These are phyloP conservation scores for Aureobasidium uvarum DNA, from an alignment of 2,329 filamentous ascomycete species.

Conservation along the genomic window DNA sequence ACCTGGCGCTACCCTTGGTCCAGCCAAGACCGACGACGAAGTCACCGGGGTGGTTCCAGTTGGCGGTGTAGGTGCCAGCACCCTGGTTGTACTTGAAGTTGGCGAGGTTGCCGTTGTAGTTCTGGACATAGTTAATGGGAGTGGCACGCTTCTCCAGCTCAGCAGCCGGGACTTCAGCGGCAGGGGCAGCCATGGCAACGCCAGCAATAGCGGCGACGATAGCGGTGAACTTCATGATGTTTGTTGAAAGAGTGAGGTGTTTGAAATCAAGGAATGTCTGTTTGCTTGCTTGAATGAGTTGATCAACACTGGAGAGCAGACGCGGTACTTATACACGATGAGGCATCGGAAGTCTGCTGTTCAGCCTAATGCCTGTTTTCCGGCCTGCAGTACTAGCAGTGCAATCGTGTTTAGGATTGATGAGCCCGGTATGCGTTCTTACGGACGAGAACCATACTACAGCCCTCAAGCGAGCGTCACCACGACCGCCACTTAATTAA, in stretches of 20 bases:
- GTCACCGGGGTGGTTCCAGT: conserved; percentile 31
- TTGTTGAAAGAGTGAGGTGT: neutral
- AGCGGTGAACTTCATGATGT: conserved; percentile 28
- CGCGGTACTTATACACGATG: neutral
- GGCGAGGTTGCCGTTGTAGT: conserved; percentile 28
- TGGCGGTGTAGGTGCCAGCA: conserved; percentile 31
- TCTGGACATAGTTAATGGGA: conserved; percentile 27
- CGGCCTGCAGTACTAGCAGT: neutral
- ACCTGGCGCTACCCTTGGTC: conserved; percentile 24
- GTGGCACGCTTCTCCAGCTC: conserved; percentile 19
- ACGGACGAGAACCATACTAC: neutral
- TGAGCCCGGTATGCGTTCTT: neutral
- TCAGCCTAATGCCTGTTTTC: neutral
- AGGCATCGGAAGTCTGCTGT: neutral
- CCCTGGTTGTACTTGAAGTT: conserved; percentile 29
- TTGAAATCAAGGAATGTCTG: neutral
- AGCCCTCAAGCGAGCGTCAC: neutral
- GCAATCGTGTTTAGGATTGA: neutral
- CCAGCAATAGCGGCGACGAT: conserved; percentile 24
- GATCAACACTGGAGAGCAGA: neutral
- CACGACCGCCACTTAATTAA: neutral
- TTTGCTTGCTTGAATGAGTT: neutral
- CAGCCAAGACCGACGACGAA: conserved; percentile 32
- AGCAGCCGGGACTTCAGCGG: conserved; percentile 16
- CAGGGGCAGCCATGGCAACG: conserved; percentile 28